Evolutionary conservation across 768 basidiomycete species (phyloP), one percentile per base, ranked within the genome.

Genomic region (Rhodotorula paludigena): DNA sequence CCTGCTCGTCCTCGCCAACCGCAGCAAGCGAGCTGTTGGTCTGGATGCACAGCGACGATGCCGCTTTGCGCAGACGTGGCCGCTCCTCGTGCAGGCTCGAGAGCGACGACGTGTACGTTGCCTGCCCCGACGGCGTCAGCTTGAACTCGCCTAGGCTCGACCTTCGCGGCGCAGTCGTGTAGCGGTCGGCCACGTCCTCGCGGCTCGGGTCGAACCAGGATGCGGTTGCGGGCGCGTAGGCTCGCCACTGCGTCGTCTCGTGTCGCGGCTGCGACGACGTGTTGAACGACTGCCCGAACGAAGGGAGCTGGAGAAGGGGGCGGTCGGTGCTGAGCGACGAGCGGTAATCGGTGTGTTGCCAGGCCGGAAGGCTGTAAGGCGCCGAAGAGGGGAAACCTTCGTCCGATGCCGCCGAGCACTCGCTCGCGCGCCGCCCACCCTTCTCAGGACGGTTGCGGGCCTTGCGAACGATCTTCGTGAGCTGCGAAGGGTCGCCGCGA

Each of bases 391-490:
- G 2, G 38, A 42, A 28, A 38, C 35, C 5, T 20, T 61, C 55
- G 45, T 64, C 55, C 10, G 58, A 59, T 28, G 28, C 45, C 28
- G 39, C 25, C 0, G 25, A 30, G 42, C 57, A 49, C 25, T 23
- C 32, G 30, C 30, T 57, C 21, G 42, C 38, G 15, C 51, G n/a
- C 16, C 59, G 36, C 1, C 57, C 4, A 7, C 41, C 38, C 49
- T 64, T 66, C 32, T 60, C 60, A 11, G 65, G 60, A 1, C 59
- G 42, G 32, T 39, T 44, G 41, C 55, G 49, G 20, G 56, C 49
- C 41, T 57, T 61, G 54, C 69, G 64, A 5, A 63, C 39, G 64
- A 71, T 71, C 57, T 61, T 60, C 7, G 18, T 35, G 41, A 71
- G 65, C 28, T 57, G 38, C 8, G 64, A 52, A 1, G 60, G 33